A percentile compares a stretch with the other conserved stretches of the same genome.
Conservation (phyloP, 257 asterid genomes). For the Plectranthus barbatus region DNA sequence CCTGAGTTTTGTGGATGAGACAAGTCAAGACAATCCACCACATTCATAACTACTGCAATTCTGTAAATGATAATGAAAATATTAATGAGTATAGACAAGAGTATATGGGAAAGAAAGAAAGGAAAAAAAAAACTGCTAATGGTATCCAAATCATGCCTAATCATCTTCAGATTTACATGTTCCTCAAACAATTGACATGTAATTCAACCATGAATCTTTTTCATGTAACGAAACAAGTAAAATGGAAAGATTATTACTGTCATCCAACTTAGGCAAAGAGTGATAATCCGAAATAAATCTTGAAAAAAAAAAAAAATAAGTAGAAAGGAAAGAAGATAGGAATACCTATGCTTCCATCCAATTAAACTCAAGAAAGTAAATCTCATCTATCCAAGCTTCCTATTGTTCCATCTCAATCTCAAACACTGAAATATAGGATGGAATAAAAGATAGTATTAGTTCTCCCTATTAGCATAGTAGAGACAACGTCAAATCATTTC, state of each 20-base stretch:
- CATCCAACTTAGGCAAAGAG: background rate
- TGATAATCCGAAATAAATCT: background rate
- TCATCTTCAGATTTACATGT: slow-evolving; percentile 94
- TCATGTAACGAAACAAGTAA: background rate
- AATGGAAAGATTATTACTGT: background rate
- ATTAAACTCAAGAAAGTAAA: slow-evolving; percentile 21
- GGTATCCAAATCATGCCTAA: slow-evolving; percentile 59
- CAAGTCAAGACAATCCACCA: slow-evolving; percentile 76
- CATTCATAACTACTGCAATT: slow-evolving; percentile 60
- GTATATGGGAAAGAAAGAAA: too few relatives aligned
- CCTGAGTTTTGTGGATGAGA: slow-evolving; percentile 83
- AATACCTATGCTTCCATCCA: slow-evolving; percentile 45
- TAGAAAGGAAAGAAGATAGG: background rate
- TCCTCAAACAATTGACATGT: slow-evolving; percentile 21
- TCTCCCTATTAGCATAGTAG: background rate
- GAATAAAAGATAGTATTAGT: background rate
- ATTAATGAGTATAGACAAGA: slow-evolving; percentile 8
- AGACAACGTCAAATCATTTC: slow-evolving; percentile 1
- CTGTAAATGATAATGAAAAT: slow-evolving; percentile 43
- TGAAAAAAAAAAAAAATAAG: too few relatives aligned
- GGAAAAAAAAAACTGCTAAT: slow-evolving; percentile 11
- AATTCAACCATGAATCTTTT: background rate
- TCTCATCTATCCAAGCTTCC: slow-evolving; percentile 25
- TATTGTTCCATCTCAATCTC: too few relatives aligned
- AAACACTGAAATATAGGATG: slow-evolving; percentile 24